Base-by-base conservation (phyloP, 2,329 filamentous ascomycete species). In the Exophiala calicioides region DNA sequence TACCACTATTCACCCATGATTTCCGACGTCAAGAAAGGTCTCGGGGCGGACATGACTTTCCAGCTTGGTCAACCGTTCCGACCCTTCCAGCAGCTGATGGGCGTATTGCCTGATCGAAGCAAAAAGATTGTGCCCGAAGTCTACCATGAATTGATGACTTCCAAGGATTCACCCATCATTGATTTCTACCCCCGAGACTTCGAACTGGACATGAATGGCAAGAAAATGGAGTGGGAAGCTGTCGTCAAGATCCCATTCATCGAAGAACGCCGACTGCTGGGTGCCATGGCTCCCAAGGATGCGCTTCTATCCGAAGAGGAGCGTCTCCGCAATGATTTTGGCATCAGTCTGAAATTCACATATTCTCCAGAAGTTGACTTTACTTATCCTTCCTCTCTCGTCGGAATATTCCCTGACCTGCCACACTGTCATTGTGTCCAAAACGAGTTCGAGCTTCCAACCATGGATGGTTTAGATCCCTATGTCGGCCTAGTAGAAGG, bases 161-260 rank as follows among this genome's bases (percentile, higher is more conserved):
- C 87, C 44, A 78, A 85, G 2, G 80, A 86, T 12, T 97, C 91
- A 12, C 90, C 93, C 2, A 98, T 98, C 65, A 86, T 95, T 62
- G 93, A 98, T 65, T 98, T 98, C 66, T 98, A 98, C 62, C 93
- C 93, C 2, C 81, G 91, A 59, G 93, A 98, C 60, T 98, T 98
- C 62, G 89, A 94, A 57, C 77, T 98, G 30, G 94, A 98, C 65
- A 97, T 98, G 93, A 97, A 98, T 60, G 94, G 93, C 50, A 98
- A 98, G 75, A 98, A 95, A 73, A 94, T 95, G 86, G 94, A 98
- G 55, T 98, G 93, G 93, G 93, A 98, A 65, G 93, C 93, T 20
- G 91, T 98, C 27, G 90, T 98, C 56, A 98, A 97, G 69, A 98
- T 98, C 62, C 93, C 93, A 0, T 98, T 98, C 69, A 98, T 98